Conservation (phyloP, 805 yeast species). For the Lipomyces yamadae region DNA sequence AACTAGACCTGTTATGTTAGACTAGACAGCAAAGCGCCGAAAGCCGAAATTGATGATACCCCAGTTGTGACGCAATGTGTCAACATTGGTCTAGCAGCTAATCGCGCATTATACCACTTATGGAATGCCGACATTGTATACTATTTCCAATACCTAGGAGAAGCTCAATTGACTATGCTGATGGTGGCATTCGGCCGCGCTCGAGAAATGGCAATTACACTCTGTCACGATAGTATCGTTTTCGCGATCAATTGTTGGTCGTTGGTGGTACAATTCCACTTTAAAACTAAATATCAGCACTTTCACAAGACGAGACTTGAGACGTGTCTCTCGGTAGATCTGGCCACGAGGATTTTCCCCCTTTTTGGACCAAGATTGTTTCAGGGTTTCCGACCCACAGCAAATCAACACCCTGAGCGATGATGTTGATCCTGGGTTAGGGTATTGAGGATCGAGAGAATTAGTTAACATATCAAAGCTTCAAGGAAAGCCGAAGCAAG, state of each 20-base stretch:
- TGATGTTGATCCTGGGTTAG: too few species aligned
- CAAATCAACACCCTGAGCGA: too few species aligned
- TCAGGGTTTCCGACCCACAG: too few species aligned
- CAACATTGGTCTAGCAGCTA: slow-evolving; percentile 30
- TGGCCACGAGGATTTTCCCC: too few species aligned
- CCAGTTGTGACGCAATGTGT: slow-evolving; percentile 31
- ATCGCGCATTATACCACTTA: slow-evolving; percentile 29
- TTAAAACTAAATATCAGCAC: too few species aligned
- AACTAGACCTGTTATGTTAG: slow-evolving; percentile 12
- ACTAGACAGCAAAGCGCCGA: too few species aligned
- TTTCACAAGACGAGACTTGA: too few species aligned
- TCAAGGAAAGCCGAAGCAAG: too few species aligned
- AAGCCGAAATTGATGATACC: slow-evolving; percentile 11
- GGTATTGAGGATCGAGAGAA: too few species aligned
- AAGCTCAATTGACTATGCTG: not conserved
- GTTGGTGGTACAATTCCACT: not conserved
- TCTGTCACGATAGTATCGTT: not conserved
- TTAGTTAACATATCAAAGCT: too few species aligned
- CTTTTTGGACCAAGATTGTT: too few species aligned
- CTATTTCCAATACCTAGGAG: not conserved
- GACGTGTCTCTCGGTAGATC: too few species aligned
- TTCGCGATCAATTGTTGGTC: not conserved
- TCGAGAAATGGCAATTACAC: not conserved
- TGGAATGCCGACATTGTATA: slow-evolving; percentile 29
- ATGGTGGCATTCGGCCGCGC: not conserved